Conservation (phyloP, 1,284 basidiomycete genomes). For the Schizopora paradoxa region DNA sequence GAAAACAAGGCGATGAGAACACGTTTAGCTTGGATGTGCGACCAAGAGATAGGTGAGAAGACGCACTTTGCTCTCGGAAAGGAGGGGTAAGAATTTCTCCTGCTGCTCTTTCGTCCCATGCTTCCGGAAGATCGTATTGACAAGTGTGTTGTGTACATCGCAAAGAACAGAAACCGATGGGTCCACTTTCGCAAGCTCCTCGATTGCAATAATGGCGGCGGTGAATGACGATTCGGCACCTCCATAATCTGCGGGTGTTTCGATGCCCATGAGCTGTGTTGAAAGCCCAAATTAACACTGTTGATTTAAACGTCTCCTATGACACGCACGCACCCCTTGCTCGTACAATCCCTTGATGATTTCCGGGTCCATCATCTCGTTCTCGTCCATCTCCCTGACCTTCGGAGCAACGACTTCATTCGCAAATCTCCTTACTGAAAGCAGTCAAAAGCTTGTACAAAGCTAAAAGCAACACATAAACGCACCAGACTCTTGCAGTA, state of each 20-base stretch:
- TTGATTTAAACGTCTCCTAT: neutral
- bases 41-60: neutral
- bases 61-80: constrained; percentile 73
- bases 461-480: constrained; percentile 6
- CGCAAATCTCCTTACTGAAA: constrained; percentile 81
- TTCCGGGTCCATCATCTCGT: constrained; percentile 88
- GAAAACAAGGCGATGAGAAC: neutral
- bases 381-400: constrained; percentile 97
- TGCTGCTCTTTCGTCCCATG: constrained; percentile 84
- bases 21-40: neutral
- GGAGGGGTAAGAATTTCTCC: constrained; percentile 84
- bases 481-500: constrained; percentile 84
- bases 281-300: neutral
- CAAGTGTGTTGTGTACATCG: constrained; percentile 97
- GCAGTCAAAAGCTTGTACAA: neutral
- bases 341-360: constrained; percentile 92
- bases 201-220: constrained; percentile 93
- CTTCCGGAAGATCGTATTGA: constrained; percentile 91
- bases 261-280: constrained; percentile 90
- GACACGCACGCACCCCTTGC: constrained; percentile 74
- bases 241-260: constrained; percentile 79
- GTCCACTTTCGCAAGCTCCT: constrained; percentile 95
- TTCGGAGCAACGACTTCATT: constrained; percentile 85
- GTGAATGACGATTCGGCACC: constrained; percentile 93
- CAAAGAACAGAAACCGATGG: constrained; percentile 95